Percentiles rank a stretch among this genome's conserved stretches.
Conservation (phyloP, 108 stramenopile genomes). For the Asterionellopsis glacialis region DNA sequence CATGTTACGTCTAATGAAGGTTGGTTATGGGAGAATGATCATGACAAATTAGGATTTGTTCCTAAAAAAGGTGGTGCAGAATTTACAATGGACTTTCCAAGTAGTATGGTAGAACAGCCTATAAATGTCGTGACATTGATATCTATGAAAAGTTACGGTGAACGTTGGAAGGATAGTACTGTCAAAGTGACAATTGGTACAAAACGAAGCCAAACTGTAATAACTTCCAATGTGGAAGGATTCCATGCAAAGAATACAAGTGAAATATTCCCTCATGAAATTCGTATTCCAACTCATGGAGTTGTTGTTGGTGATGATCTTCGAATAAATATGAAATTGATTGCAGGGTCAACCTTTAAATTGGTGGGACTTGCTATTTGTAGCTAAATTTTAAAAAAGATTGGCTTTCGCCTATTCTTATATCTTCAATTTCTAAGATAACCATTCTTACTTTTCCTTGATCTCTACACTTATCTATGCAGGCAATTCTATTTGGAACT, state of each 20-base stretch:
- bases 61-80: conserved; percentile 26
- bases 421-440: too few relatives aligned
- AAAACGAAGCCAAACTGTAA: neutral
- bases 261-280: conserved; percentile 67
- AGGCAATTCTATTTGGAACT: too few relatives aligned
- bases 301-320: conserved; percentile 20
- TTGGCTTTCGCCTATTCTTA: too few relatives aligned
- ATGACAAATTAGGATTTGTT: conserved; percentile 59
- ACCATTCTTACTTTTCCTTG: too few relatives aligned
- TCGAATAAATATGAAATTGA: conserved; percentile 28
- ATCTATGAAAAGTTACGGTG: conserved; percentile 79
- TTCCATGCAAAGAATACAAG: conserved; percentile 69
- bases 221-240: conserved; percentile 29
- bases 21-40: conserved; percentile 52
- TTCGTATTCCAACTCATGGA: conserved; percentile 17
- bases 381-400: conserved; percentile 10
- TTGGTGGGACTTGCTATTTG: conserved; percentile 77
- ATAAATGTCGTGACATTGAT: conserved; percentile 58
- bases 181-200: conserved; percentile 8
- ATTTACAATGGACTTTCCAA: conserved; percentile 6
- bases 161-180: conserved; percentile 49
- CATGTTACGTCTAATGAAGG: conserved; percentile 39
- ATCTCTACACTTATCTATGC: too few relatives aligned
- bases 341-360: conserved; percentile 72
- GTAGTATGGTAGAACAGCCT: conserved; percentile 24